A percentile compares a stretch with the other conserved stretches of the same genome.
Conservation (phyloP, 2,329 filamentous ascomycete species). For the Parasarocladium wereldwijsianum region DNA sequence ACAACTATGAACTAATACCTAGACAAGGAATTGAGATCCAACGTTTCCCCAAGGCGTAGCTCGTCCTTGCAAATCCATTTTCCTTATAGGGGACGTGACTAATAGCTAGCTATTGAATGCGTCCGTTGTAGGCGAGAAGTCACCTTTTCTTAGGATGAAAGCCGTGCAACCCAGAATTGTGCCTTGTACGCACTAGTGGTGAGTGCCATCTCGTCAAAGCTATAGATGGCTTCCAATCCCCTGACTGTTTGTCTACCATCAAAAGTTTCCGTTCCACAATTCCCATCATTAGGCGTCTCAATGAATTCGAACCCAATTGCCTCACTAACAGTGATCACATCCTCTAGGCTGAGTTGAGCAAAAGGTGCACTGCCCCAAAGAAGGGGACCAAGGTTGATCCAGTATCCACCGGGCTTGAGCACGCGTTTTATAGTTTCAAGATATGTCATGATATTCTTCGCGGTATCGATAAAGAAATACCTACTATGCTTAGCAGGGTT, state of each 20-base stretch:
- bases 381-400: constrained; percentile 42
- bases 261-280: constrained; percentile 29
- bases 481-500: no score
- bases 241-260: constrained; percentile 21
- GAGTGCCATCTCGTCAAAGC: constrained; percentile 33
- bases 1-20: no score
- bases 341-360: constrained; percentile 39
- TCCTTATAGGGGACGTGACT: no score
- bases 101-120: no score
- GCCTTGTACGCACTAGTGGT: constrained; percentile 37
- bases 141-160: constrained; percentile 6
- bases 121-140: no score
- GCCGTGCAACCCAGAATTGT: constrained; percentile 36
- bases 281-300: constrained; percentile 18
- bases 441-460: constrained; percentile 38
- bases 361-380: constrained; percentile 39
- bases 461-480: constrained; percentile 49
- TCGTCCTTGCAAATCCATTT: no score
- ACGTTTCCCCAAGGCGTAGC: no score
- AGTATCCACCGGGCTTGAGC: constrained; percentile 31
- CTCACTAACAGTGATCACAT: constrained; percentile 30
- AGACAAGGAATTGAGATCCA: no score
- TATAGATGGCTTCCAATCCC: constrained; percentile 34
- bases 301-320: constrained; percentile 36
- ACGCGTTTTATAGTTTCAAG: constrained; percentile 35